Conservation (phyloP, 192 early-diverging fungal genomes). For the Rhizophagus clarus region DNA sequence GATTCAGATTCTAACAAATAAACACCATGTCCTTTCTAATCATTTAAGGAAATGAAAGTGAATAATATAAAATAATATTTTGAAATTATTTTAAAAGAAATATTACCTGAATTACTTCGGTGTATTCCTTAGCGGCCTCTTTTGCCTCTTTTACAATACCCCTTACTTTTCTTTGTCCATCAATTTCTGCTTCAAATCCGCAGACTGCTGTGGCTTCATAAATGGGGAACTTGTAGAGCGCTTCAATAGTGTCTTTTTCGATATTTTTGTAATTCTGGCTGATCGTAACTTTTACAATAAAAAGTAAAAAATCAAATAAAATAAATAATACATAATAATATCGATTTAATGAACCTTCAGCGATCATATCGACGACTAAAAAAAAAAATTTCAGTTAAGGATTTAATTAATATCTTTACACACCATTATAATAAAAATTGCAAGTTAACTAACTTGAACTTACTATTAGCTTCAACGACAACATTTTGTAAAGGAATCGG, state of each 20-base stretch:
- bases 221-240: constrained; percentile 12
- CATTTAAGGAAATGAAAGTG: not conserved
- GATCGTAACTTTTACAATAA: constrained; percentile 17
- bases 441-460: not conserved
- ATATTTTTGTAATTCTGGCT: constrained; percentile 23
- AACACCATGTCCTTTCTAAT: constrained; percentile 19
- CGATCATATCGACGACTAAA: constrained; percentile 30
- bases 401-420: not conserved
- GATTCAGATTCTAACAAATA: constrained; percentile 10
- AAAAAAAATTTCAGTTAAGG: not conserved
- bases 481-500: constrained; percentile 29
- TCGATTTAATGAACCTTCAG: constrained; percentile 2
- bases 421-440: not conserved
- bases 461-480: constrained; percentile 14
- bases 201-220: constrained; percentile 20
- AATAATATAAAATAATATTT: not conserved
- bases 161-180: constrained; percentile 10
- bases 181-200: constrained; percentile 26
- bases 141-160: constrained; percentile 22
- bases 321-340: not conserved
- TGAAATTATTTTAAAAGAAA: not conserved
- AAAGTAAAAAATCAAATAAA: not conserved
- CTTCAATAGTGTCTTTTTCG: constrained; percentile 8
- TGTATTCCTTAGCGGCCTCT: constrained; percentile 17
- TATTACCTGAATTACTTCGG: not conserved